Evolutionary conservation across 306 rosid species (phyloP).

Genomic region (Crotalaria pallida): DNA sequence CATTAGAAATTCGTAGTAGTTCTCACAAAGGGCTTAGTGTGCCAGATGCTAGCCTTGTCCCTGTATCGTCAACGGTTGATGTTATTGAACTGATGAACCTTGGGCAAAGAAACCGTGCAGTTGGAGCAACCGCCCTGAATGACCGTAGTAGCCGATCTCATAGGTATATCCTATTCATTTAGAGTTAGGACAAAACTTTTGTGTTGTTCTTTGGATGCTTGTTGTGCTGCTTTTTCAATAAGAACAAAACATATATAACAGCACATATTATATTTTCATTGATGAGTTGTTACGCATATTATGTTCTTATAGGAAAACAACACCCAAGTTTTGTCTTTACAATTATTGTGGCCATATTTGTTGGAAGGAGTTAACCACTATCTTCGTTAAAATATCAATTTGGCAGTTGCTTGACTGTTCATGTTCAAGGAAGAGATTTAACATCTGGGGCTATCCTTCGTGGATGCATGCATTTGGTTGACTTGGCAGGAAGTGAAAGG

Average conservation of each 20-base stretch:
- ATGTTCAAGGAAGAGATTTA: conserved; percentile 95
- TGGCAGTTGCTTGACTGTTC: conserved; percentile 98
- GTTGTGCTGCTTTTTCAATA: no score
- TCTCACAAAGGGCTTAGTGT: conserved; percentile 89
- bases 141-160: conserved; percentile 99
- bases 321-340: no score
- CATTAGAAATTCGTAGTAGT: conserved; percentile 88
- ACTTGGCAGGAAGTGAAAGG: conserved; percentile 98
- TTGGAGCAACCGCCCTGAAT: conserved; percentile 96
- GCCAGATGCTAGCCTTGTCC: conserved; percentile 83
- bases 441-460: conserved; percentile 69
- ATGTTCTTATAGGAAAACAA: no score
- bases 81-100: conserved; percentile 92
- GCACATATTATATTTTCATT: no score
- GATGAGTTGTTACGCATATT: no score
- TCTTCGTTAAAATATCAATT: conserved; percentile 19
- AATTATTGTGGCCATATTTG: not conserved
- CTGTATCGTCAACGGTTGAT: conserved; percentile 75
- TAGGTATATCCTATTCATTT: conserved; percentile 43
- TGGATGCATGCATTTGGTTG: conserved; percentile 99
- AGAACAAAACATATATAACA: no score
- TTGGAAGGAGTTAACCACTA: conserved; percentile 7
- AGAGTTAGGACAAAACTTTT: no score
- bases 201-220: no score
- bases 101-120: conserved; percentile 89